Evolutionary conservation across 2,329 filamentous ascomycete genomes (phyloP).

Genomic region (Xylariaceae sp.): DNA sequence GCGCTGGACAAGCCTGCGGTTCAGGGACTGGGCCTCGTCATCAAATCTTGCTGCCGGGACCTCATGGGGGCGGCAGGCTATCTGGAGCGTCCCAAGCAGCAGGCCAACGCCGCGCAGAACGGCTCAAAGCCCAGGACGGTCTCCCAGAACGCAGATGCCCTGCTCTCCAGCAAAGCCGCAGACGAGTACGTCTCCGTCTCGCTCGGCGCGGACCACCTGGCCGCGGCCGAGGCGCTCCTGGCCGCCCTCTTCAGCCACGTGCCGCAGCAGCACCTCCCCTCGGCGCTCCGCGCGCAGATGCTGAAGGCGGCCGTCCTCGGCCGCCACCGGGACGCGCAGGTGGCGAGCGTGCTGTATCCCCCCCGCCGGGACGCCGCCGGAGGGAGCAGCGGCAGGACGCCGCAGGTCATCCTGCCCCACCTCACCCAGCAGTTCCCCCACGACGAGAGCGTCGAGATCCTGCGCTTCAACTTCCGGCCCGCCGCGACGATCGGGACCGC

Average conservation of each 20-base stretch:
- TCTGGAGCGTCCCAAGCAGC: conserved; percentile 32
- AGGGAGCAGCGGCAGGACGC: conserved; percentile 54
- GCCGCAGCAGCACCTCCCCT: conserved; percentile 59
- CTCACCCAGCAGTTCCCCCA: conserved; percentile 58
- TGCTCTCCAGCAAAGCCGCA: conserved; percentile 43
- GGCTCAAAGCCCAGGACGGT: conserved; percentile 33
- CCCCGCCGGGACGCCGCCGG: too few relatives aligned
- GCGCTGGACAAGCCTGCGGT: conserved; percentile 60
- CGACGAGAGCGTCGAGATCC: conserved; percentile 61
- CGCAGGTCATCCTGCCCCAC: conserved; percentile 73
- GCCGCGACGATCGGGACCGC: conserved; percentile 20
- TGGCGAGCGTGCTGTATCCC: conserved; percentile 77
- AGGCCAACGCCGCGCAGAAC: conserved; percentile 25
- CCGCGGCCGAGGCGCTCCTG: conserved; percentile 56
- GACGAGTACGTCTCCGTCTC: conserved; percentile 23
- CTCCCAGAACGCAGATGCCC: conserved; percentile 63
- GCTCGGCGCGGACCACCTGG: conserved; percentile 39
- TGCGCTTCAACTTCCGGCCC: conserved; percentile 53
- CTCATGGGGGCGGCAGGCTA: conserved; percentile 50
- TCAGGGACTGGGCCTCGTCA: conserved; percentile 51
- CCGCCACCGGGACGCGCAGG: conserved; percentile 61
- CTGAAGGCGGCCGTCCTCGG: conserved; percentile 75
- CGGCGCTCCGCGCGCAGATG: conserved; percentile 63
- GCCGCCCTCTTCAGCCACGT: conserved; percentile 53
- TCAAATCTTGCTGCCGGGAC: conserved; percentile 68